Base-by-base conservation (phyloP, 2,329 filamentous ascomycete species). In the Graphium sp. region DNA sequence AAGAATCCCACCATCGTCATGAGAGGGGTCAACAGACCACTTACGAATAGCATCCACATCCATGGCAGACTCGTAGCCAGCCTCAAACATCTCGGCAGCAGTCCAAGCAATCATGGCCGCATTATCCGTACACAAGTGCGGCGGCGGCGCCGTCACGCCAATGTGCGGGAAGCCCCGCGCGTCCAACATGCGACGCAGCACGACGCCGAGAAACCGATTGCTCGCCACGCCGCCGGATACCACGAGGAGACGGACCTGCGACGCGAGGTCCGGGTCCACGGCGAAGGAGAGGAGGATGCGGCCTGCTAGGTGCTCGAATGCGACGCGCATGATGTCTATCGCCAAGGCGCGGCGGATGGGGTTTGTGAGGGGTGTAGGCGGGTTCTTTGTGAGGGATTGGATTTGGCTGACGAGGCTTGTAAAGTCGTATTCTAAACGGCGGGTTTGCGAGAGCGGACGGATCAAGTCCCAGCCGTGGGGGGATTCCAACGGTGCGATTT, bases 51-150 rank as follows among this genome's bases (percentile, higher is more conserved):
- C 63, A 26, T 62, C 47, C 32, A 74, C 63, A 15, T 56, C 60
- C 32, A 85, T 43, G 13, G 66, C 62, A 7, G 71, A 75, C 33
- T 58, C 52, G 60, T 70, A 85, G 0, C 87, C 85, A 1, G 67
- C 70, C 48, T 79, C 66, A 44, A 68, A 94, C 85, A 98, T 94
- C 53, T 95, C 85, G 38, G 85, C 65, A 0, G 78, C 89, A 1
- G 85, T 63, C 87, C 89, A 95, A 2, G 78, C 87, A 46, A 95
- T 85, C 89, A 98, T 98, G 26, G 84, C 82, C 9, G 89, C 89
- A 50, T 98, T 95, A 44, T 98, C 89, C 0, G 83, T 94, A 46
- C 89, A 95, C 30, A 87, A 60, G 23, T 62, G 58, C 7, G 68
- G 51, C 3, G 84, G 84, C n/a, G 89, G 87, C 31, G 77, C 79